Evolutionary conservation across 495 filamentous ascomycete species (phyloP).

Genomic region (Aspergillus nidulans): DNA sequence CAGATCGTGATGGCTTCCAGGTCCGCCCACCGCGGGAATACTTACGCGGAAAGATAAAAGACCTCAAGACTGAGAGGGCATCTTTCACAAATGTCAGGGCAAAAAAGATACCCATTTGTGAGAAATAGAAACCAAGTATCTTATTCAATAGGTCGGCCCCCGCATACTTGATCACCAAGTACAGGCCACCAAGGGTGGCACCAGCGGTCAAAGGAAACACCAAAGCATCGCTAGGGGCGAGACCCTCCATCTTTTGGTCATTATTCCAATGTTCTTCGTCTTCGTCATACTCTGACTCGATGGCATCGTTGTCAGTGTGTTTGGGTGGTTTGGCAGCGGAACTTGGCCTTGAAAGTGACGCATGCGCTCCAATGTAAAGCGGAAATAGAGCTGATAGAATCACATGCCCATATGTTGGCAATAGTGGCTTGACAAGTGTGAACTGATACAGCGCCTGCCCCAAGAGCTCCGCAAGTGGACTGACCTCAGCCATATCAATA

Average conservation of each 20-base stretch:
- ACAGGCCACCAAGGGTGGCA: conserved; percentile 66
- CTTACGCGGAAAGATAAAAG: conserved; percentile 67
- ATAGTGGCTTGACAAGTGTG: conserved; percentile 43
- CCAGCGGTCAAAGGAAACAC: conserved; percentile 83
- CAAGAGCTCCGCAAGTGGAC: conserved; percentile 43
- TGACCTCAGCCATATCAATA: conserved; percentile 43
- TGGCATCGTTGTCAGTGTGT: conserved; percentile 54
- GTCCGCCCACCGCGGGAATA: conserved; percentile 31
- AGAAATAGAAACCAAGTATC: conserved; percentile 82
- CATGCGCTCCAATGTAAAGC: conserved; percentile 67
- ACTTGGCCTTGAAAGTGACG: conserved; percentile 68
- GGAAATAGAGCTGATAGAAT: conserved; percentile 65
- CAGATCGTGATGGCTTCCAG: conserved; percentile 35
- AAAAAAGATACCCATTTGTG: conserved; percentile 69
- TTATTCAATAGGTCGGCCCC: conserved; percentile 77
- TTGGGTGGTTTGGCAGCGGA: conserved; percentile 66
- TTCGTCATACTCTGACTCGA: conserved; percentile 53
- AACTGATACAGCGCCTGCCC: conserved; percentile 49
- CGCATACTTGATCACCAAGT: conserved; percentile 85
- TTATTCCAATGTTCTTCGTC: conserved; percentile 41
- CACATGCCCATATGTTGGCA: conserved; percentile 67
- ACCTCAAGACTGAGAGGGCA: conserved; percentile 54
- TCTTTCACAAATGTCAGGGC: conserved; percentile 68
- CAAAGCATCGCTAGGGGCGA: conserved; percentile 77
- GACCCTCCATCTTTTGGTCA: conserved; percentile 62